Conservation (phyloP, 2,329 filamentous ascomycete species). For the Parasarocladium wereldwijsianum region DNA sequence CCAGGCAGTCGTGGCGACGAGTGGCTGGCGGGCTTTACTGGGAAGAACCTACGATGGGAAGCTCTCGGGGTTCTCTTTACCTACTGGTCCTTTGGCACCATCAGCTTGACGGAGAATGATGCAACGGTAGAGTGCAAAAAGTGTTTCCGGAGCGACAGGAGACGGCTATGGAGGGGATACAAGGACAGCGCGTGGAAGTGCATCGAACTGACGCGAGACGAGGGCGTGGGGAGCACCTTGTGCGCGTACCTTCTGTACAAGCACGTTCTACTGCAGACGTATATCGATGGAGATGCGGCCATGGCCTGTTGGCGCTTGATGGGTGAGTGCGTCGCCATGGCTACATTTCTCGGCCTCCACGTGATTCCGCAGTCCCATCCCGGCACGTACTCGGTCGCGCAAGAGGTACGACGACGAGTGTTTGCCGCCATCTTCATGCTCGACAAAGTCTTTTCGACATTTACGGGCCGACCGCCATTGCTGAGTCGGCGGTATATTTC, state of each 20-base stretch:
- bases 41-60: slow-evolving; percentile 27
- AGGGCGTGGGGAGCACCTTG: neutral
- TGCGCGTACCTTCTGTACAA: slow-evolving; percentile 4
- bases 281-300: neutral
- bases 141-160: slow-evolving; percentile 3
- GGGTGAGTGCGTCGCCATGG: slow-evolving; percentile 2
- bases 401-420: slow-evolving; percentile 9
- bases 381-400: slow-evolving; percentile 3
- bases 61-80: slow-evolving; percentile 22
- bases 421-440: slow-evolving; percentile 17
- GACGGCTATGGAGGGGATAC: slow-evolving; percentile 2
- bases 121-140: slow-evolving; percentile 3
- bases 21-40: slow-evolving; percentile 25
- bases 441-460: slow-evolving; percentile 23
- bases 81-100: slow-evolving; percentile 3
- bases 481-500: slow-evolving; percentile 20
- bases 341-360: slow-evolving; percentile 3
- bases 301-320: slow-evolving; percentile 1
- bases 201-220: slow-evolving; percentile 3
- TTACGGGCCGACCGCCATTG: slow-evolving; percentile 26
- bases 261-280: slow-evolving; percentile 2
- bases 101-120: slow-evolving; percentile 4
- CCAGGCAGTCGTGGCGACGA: slow-evolving; percentile 15
- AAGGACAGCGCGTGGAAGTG: slow-evolving; percentile 1
- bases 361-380: slow-evolving; percentile 1